phyloP scores from a whole-genome alignment of 352 stramenopile genomes.

The Globisporangium cederbergense region DNA sequence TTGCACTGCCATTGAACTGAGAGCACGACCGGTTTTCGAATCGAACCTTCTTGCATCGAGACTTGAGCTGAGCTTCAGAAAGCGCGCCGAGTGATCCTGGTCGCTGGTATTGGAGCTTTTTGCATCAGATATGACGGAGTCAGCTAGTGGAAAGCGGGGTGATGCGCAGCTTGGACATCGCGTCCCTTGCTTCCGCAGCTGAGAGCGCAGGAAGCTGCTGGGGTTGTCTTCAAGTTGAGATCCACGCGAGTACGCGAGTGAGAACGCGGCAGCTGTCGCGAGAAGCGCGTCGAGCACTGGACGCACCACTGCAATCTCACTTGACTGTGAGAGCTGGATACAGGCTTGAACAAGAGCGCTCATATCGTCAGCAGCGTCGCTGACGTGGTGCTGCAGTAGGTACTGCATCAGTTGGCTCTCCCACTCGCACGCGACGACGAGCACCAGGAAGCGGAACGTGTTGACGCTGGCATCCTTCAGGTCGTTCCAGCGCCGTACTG shows the following conservation, averaged over 20 bases:
- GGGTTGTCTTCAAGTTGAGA: neutral
- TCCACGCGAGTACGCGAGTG: neutral
- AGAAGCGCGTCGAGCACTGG: conserved; percentile 8
- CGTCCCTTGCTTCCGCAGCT: neutral
- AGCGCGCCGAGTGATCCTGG: neutral
- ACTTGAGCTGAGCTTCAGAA: neutral
- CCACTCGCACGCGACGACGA: conserved; percentile 24
- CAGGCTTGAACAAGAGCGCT: conserved; percentile 5
- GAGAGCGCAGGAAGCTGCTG: neutral
- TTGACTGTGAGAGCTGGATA: neutral
- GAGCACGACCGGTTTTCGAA: conserved; percentile 7
- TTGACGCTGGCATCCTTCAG: neutral
- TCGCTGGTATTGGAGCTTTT: neutral
- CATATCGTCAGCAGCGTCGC: conserved; percentile 27
- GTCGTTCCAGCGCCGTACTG: conserved; percentile 18
- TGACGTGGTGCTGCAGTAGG: conserved; percentile 30
- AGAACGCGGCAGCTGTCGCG: neutral
- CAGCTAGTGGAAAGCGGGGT: neutral
- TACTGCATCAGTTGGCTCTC: conserved; percentile 27
- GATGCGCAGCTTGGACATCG: neutral
- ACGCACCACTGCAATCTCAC: neutral
- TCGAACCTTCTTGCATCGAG: conserved; percentile 7
- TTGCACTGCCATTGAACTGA: neutral
- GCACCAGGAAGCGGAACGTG: conserved; percentile 19
- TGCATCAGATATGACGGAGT: neutral